Conservation (phyloP, 345 rosid genomes). For the Cardamine resedifolia region DNA sequence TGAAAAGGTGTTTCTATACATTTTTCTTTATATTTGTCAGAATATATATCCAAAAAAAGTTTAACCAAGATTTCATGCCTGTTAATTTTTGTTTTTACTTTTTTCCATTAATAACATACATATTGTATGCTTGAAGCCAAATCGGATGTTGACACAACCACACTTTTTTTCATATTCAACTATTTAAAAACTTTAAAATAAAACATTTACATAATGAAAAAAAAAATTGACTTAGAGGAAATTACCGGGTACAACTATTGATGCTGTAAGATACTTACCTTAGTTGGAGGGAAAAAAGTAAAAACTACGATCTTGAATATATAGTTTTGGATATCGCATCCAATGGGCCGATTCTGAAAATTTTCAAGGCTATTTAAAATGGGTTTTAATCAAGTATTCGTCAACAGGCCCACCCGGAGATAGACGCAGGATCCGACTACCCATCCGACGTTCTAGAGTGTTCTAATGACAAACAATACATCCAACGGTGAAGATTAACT, state of each 20-base stretch:
- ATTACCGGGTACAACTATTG: background rate
- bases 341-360: background rate
- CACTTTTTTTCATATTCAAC: background rate
- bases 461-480: background rate
- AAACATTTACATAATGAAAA: background rate
- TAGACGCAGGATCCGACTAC: conserved; percentile 16
- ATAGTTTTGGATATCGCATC: background rate
- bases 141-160: background rate
- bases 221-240: background rate
- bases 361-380: background rate
- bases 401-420: background rate
- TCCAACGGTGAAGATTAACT: conserved; percentile 24
- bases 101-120: background rate
- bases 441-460: conserved; percentile 22
- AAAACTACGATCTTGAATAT: background rate
- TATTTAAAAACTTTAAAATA: background rate
- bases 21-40: background rate
- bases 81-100: background rate
- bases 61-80: background rate
- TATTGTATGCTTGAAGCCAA: too few relatives aligned
- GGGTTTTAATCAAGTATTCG: background rate
- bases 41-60: background rate
- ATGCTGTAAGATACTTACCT: background rate
- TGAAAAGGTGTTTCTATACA: background rate
- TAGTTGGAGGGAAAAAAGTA: background rate